These are phyloP conservation scores for Yamagishiella unicocca DNA, from an alignment of 139 green algal genomes.

Conservation along the genomic window DNA sequence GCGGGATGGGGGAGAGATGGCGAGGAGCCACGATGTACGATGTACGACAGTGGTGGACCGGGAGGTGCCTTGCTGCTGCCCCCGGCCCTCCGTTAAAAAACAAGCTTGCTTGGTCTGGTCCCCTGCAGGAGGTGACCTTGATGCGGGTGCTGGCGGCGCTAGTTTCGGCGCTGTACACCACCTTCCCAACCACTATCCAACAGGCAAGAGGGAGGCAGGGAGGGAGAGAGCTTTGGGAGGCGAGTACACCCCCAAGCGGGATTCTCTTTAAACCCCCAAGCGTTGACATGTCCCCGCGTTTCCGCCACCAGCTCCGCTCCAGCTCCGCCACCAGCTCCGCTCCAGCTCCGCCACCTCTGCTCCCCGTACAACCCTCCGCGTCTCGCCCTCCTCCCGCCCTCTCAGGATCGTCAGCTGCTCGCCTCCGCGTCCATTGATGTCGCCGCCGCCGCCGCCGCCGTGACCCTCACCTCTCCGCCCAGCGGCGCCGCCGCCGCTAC, in stretches of 20 bases:
- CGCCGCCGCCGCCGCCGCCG: slow-evolving; percentile 4
- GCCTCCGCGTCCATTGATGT: background rate
- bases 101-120: too few relatives aligned
- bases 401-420: slow-evolving; percentile 25
- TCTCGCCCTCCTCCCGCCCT: background rate
- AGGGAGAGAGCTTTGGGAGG: background rate
- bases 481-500: background rate
- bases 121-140: slow-evolving; percentile 40
- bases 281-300: too few relatives aligned
- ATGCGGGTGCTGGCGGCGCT: slow-evolving; percentile 56
- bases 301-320: too few relatives aligned
- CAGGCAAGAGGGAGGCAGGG: slow-evolving; percentile 23
- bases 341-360: background rate
- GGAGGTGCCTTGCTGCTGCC: too few relatives aligned
- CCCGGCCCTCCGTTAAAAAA: too few relatives aligned
- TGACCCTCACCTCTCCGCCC: background rate
- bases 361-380: background rate
- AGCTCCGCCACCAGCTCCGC: background rate
- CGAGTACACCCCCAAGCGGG: too few relatives aligned
- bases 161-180: slow-evolving; percentile 58
- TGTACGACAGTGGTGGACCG: too few relatives aligned
- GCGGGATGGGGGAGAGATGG: too few relatives aligned
- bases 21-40: too few relatives aligned
- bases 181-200: slow-evolving; percentile 68
- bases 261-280: too few relatives aligned